phyloP scores from a whole-genome alignment of 305 asterid species.

The Stenogyne calaminthoides region DNA sequence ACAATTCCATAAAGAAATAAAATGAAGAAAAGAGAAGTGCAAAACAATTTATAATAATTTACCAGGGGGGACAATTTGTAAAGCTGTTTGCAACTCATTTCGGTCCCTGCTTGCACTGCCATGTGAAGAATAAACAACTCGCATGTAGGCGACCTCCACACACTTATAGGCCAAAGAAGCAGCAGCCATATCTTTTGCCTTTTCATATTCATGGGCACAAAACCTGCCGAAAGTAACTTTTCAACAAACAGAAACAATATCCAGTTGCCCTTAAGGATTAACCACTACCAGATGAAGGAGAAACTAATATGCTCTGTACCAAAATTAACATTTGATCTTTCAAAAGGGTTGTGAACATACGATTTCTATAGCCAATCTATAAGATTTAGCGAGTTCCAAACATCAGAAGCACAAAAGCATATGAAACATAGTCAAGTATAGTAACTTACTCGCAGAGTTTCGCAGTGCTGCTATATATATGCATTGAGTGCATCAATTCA shows the following conservation, averaged over 20 bases:
- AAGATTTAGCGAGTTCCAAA: constrained; percentile 13
- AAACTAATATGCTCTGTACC: constrained; percentile 1
- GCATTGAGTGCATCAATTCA: constrained; percentile 72
- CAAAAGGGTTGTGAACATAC: constrained; percentile 18
- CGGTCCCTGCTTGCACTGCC: constrained; percentile 66
- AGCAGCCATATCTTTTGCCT: constrained; percentile 83
- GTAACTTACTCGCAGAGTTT: constrained; percentile 94
- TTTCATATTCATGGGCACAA: constrained; percentile 94
- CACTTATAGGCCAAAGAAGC: constrained; percentile 98
- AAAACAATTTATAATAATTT: constrained; percentile 21
- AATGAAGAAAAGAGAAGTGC: neutral
- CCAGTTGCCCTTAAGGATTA: constrained; percentile 20
- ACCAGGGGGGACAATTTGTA: constrained; percentile 84
- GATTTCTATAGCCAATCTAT: constrained; percentile 7
- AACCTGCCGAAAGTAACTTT: constrained; percentile 50
- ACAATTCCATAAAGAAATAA: neutral
- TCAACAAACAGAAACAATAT: constrained; percentile 34
- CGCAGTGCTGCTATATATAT: constrained; percentile 94
- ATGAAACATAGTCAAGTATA: constrained; percentile 14
- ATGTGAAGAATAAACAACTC: constrained; percentile 78
- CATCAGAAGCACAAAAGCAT: constrained; percentile 13
- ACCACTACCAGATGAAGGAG: constrained; percentile 19
- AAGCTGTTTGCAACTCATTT: constrained; percentile 66
- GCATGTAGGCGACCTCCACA: constrained; percentile 86
- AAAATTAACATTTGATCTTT: constrained; percentile 4